Evolutionary conservation across 108 stramenopile genomes (phyloP), one percentile per base, ranked within the genome.

Genomic region (Discostella pseudostelligera): DNA sequence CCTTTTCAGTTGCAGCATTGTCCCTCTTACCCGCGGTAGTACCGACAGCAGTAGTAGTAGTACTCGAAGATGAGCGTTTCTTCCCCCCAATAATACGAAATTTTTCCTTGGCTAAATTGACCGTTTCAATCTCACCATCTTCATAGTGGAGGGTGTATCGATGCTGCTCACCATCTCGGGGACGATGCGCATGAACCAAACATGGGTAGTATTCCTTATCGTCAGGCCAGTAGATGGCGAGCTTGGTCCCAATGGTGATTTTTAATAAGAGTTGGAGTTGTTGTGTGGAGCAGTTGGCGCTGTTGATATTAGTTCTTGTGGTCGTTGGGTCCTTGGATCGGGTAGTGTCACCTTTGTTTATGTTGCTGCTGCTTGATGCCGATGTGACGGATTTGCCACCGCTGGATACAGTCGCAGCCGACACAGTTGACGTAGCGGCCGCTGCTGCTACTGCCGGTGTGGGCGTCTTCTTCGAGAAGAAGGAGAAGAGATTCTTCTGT

Each of bases 141-240:
- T 76, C 74, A 56, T 76, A 76, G 20, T 24, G 36, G 21, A 72
- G 28, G 16, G 22, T 39, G 58, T 61, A 61, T 17, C 10, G 17
- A n/a, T 56, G 51, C 37, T 40, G 21, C 14, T 29, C 17, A 8
- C 56, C 8, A 4, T 37, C 50, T 14, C 56, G 8, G 49, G 22
- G 19, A 16, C 61, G 32, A 39, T 51, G 36, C 12, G 25, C 16
- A n/a, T 46, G 47, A 11, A 65, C 47, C 19, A 36, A 42, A 25
- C 58, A 71, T 12, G 69, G 69, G 39, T 78, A 78, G 25, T 68
- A 64, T 17, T 70, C 65, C 11, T 72, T n/a, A 55, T 75, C 74
- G 28, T 67, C 67, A 0, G 66, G 59, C 67, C 67, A 75, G 28
- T 47, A 62, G 4, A 88, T 69, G 12, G 63, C 70, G 12, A 88